phyloP scores from a whole-genome alignment of 2,329 filamentous ascomycete genomes.

The Akanthomyces lecanii region DNA sequence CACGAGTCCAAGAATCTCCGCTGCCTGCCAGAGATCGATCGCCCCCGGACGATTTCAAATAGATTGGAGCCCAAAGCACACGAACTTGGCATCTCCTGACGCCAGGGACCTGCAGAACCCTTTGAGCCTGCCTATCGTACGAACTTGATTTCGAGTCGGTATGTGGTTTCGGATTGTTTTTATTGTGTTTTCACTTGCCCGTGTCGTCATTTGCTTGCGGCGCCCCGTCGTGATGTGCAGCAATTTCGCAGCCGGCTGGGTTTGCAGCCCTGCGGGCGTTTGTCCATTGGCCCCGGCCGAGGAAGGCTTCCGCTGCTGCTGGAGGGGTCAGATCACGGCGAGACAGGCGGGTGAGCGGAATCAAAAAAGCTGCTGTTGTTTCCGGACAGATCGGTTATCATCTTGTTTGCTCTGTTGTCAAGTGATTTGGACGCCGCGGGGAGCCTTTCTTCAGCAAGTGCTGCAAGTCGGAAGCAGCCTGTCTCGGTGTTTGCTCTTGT shows the following conservation, averaged over 20 bases:
- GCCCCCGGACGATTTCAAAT: conserved; percentile 1
- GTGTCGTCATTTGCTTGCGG: conserved; percentile 5
- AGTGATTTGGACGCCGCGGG: conserved; percentile 1
- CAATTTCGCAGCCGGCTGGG: conserved; percentile 12
- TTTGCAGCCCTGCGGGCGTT: conserved; percentile 14
- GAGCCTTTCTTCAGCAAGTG: neutral
- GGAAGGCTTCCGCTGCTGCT: too few relatives aligned
- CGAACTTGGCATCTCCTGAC: neutral
- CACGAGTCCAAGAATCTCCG: conserved; percentile 4
- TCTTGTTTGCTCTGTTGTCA: neutral
- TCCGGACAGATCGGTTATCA: neutral
- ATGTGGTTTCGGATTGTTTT: conserved; percentile 10
- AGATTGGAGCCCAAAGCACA: neutral
- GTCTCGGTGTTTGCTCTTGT: conserved; percentile 1
- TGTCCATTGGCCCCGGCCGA: neutral
- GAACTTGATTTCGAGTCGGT: neutral
- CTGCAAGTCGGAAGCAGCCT: neutral
- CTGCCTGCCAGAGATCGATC: conserved; percentile 5
- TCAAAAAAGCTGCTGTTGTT: neutral
- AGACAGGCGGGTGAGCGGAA: neutral
- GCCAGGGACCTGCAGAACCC: neutral
- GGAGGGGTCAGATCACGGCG: neutral
- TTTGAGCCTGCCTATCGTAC: neutral
- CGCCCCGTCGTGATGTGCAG: conserved; percentile 5
- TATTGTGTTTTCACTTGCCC: neutral